These are phyloP conservation scores for Phoma sp. DNA, from an alignment of 2,329 filamentous ascomycete species.

Conservation along the genomic window DNA sequence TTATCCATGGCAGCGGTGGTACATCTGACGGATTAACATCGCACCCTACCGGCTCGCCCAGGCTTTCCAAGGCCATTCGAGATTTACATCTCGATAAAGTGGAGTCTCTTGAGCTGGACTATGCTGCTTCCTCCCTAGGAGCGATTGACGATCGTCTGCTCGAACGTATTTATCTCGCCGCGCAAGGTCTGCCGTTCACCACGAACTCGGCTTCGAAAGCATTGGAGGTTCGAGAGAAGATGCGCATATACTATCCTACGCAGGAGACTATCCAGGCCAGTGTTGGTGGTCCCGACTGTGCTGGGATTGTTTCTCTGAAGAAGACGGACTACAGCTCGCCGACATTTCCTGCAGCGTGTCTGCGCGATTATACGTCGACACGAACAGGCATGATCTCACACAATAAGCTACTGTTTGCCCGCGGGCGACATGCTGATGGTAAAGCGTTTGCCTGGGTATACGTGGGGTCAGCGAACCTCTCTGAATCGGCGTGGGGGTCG, in stretches of 20 bases:
- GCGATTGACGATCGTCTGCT: constrained; percentile 74
- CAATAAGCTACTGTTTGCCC: constrained; percentile 70
- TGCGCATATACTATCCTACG: constrained; percentile 45
- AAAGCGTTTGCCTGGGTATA: constrained; percentile 74
- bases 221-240: constrained; percentile 17
- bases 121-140: constrained; percentile 82
- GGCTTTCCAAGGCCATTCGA: constrained; percentile 70
- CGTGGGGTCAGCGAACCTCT: constrained; percentile 88
- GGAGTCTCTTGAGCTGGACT: constrained; percentile 70
- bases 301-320: constrained; percentile 83
- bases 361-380: constrained; percentile 78
- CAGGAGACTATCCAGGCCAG: constrained; percentile 61
- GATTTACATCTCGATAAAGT: constrained; percentile 38
- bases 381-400: constrained; percentile 81
- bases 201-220: neutral
- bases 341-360: constrained; percentile 72
- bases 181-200: constrained; percentile 50
- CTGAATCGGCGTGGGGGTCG: constrained; percentile 91
- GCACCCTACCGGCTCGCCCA: constrained; percentile 71
- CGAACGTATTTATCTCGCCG: constrained; percentile 63
- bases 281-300: constrained; percentile 65
- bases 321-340: constrained; percentile 72
- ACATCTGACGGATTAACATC: constrained; percentile 43
- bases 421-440: constrained; percentile 37
- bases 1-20: constrained; percentile 36